Conservation (phyloP, 179 eudicot genomes). For the Patellifolia procumbens region DNA sequence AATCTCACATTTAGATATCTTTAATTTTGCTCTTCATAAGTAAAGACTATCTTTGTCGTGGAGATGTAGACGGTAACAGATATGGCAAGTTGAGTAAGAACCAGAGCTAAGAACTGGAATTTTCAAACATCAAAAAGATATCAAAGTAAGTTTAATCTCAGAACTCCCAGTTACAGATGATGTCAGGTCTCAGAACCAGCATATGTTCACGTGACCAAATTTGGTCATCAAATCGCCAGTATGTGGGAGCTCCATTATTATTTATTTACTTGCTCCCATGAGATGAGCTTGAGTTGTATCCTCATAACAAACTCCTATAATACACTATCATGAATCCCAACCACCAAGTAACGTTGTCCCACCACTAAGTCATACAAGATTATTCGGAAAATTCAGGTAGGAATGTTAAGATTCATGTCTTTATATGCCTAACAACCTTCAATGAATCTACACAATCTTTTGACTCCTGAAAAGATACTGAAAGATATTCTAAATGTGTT, state of each 20-base stretch:
- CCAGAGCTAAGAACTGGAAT: conserved; percentile 5
- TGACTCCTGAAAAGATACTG: neutral
- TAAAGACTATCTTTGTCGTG: neutral
- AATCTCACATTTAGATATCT: too few relatives aligned
- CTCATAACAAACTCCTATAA: neutral
- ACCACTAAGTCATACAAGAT: conserved; percentile 2
- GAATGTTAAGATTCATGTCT: neutral
- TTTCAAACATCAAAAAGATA: neutral
- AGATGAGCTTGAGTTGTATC: conserved; percentile 21
- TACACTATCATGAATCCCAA: conserved; percentile 9
- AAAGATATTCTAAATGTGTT: neutral
- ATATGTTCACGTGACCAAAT: conserved; percentile 29
- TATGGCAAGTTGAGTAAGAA: neutral
- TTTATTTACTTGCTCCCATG: neutral
- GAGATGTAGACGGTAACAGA: conserved; percentile 5
- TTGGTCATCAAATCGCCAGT: conserved; percentile 18
- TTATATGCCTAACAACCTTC: neutral
- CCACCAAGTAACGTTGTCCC: conserved; percentile 21
- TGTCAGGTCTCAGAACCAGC: conserved; percentile 22
- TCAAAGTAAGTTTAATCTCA: neutral
- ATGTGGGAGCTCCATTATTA: neutral
- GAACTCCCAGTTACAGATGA: conserved; percentile 9
- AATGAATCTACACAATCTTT: neutral
- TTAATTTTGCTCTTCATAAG: too few relatives aligned
- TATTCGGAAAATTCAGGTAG: neutral